Base-by-base conservation (phyloP, 2,329 filamentous ascomycete species). In the Pyricularia grisea region DNA sequence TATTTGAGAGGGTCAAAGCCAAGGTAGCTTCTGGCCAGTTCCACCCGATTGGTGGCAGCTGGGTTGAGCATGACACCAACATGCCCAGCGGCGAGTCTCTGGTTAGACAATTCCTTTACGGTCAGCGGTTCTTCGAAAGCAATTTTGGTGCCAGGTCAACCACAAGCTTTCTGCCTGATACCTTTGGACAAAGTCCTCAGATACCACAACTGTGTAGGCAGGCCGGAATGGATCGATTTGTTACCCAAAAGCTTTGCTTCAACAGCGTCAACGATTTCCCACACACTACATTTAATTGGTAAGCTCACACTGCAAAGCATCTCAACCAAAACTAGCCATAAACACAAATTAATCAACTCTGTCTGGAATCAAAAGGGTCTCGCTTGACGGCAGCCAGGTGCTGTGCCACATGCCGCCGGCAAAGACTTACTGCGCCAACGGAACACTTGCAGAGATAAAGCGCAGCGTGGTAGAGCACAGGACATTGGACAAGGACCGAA, bases 181-280 rank as follows among this genome's bases (percentile, higher is more conserved):
- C 88, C 0, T 91, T 91, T 74, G 88, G 88, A 4, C 90, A 90
- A 77, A 89, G 88, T 0, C 85, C 85, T 3, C 88, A 91, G 73
- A 81, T 91, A 4, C 88, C 88, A 4, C 88, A 91, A 72, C 78
- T 91, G 9, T 90, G 87, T 73, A 85, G 88, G 14, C 80, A 90
- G 2, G 87, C 88, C 14, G 88, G 88, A 2, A 90, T 91, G 88
- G 87, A 80, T 65, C 81, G 88, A 3, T 91, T 91, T 77, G 85
- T 90, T 71, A 90, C 88, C 0, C 88, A 91, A 75, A 91, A 91
- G 79, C 79, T 90, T 66, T 90, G 88, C 78, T 91, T 88, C 87
- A 91, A 91, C 78, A 90, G 90, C 74, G 90, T 90, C 80, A 90
- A 91, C 77, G 89, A 87, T 73, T 91, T 91, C 77, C 88, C 88